A percentile compares a stretch with the other conserved stretches of the same genome.
phyloP scores from a whole-genome alignment of 495 filamentous ascomycete genomes.

The Trypethelium eluteriae region DNA sequence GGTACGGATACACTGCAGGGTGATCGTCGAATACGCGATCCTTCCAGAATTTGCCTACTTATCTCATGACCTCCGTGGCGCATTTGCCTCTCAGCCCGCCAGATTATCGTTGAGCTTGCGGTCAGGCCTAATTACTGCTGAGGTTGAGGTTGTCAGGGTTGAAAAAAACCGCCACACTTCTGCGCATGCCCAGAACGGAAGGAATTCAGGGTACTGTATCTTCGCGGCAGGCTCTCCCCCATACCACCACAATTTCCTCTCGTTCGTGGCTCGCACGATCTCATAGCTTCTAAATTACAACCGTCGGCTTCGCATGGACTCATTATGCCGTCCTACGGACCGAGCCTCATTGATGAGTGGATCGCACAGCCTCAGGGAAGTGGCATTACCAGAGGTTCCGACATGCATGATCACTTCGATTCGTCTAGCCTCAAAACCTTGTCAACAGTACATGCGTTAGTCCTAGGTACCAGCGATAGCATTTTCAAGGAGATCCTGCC shows the following conservation, averaged over 20 bases:
- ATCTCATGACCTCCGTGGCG: no score
- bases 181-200: no score
- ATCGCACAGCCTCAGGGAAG: background rate
- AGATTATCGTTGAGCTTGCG: background rate
- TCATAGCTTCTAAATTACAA: background rate
- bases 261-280: background rate
- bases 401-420: background rate
- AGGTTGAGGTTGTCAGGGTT: background rate
- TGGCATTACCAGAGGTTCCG: background rate
- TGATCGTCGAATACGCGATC: conserved; percentile 7
- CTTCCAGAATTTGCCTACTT: background rate
- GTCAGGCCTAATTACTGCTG: background rate
- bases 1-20: background rate
- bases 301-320: background rate
- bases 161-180: background rate
- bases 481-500: conserved; percentile 47
- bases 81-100: background rate
- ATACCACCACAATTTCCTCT: background rate
- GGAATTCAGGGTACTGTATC: no score
- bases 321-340: background rate
- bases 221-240: no score
- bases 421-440: conserved; percentile 9
- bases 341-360: conserved; percentile 2
- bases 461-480: conserved; percentile 50
- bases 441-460: conserved; percentile 43